Evolutionary conservation across 2,329 filamentous ascomycete genomes (phyloP).

Genomic region (Pseudopyricularia cyperi): DNA sequence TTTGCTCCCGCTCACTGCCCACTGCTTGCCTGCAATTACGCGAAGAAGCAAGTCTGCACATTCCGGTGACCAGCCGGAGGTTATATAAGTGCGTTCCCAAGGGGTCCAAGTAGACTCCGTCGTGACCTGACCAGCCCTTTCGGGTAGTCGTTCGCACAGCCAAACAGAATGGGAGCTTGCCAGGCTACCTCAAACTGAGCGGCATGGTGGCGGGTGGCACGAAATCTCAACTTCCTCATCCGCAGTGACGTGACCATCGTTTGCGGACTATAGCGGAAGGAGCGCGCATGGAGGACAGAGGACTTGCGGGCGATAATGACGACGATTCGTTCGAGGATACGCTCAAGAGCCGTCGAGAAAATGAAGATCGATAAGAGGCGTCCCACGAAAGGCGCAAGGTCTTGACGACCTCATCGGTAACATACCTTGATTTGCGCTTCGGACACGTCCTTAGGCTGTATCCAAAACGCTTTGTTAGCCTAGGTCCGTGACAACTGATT

Average conservation of each 20-base stretch:
- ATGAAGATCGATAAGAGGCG: constrained; percentile 17
- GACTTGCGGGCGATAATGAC: constrained; percentile 3
- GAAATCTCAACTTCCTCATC: constrained; percentile 2
- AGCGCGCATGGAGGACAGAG: constrained; percentile 5
- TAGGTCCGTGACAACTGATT: background rate
- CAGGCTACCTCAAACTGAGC: constrained; percentile 1
- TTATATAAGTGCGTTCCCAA: background rate
- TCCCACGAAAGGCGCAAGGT: constrained; percentile 60
- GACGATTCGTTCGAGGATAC: constrained; percentile 12
- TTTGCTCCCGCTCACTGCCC: constrained; percentile 2
- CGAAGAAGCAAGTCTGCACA: background rate
- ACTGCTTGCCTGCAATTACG: constrained; percentile 1
- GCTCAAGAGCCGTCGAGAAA: constrained; percentile 7
- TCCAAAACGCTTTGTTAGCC: constrained; percentile 30
- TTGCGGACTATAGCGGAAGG: constrained; percentile 8
- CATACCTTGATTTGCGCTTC: constrained; percentile 99
- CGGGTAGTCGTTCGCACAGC: background rate
- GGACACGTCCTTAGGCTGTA: constrained; percentile 85
- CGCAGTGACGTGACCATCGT: background rate
- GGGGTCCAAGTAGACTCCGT: background rate
- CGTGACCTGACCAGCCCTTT: background rate
- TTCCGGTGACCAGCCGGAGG: background rate
- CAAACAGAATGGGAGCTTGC: constrained; percentile 3
- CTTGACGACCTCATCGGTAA: constrained; percentile 67
- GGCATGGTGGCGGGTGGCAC: background rate